A percentile compares a stretch with the other conserved stretches of the same genome.
phyloP scores from a whole-genome alignment of 495 filamentous ascomycete species.

The Podospora appendiculata region DNA sequence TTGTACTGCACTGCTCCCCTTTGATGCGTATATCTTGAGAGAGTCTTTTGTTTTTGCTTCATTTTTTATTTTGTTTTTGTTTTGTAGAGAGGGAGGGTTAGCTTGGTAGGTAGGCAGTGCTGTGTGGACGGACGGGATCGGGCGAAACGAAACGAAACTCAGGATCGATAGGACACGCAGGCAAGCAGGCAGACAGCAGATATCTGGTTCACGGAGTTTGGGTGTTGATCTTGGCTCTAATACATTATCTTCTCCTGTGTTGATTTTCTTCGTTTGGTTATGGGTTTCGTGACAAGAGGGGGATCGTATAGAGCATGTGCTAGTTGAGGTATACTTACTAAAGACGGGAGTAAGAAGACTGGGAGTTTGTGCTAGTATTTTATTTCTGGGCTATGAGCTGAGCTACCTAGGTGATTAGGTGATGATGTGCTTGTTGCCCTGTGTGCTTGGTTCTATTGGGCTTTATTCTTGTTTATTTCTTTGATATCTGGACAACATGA shows the following conservation, averaged over 20 bases:
- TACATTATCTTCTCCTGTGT: not conserved
- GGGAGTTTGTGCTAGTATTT: not conserved
- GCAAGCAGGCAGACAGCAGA: not conserved
- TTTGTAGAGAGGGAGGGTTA: not conserved
- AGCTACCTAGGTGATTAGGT: too few relatives aligned
- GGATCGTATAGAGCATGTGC: too few relatives aligned
- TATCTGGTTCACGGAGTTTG: conserved; percentile 1
- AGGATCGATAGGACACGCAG: not conserved
- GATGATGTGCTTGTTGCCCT: too few relatives aligned
- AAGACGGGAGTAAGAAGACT: not conserved
- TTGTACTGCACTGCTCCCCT: too few relatives aligned
- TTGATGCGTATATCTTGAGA: too few relatives aligned
- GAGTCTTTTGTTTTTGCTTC: not conserved
- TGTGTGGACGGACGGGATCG: not conserved
- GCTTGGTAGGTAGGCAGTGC: too few relatives aligned
- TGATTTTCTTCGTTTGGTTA: not conserved
- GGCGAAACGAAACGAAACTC: not conserved
- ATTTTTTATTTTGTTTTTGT: not conserved
- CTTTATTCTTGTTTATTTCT: too few relatives aligned
- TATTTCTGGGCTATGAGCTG: too few relatives aligned
- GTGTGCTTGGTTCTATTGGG: too few relatives aligned
- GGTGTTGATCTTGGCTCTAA: conserved; percentile 1
- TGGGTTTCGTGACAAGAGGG: too few relatives aligned
- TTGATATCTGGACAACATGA: too few relatives aligned
- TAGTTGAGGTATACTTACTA: too few relatives aligned